Evolutionary conservation across 495 filamentous ascomycete species (phyloP), one percentile per base, ranked within the genome.

Genomic region (Aspergillus ostianus): DNA sequence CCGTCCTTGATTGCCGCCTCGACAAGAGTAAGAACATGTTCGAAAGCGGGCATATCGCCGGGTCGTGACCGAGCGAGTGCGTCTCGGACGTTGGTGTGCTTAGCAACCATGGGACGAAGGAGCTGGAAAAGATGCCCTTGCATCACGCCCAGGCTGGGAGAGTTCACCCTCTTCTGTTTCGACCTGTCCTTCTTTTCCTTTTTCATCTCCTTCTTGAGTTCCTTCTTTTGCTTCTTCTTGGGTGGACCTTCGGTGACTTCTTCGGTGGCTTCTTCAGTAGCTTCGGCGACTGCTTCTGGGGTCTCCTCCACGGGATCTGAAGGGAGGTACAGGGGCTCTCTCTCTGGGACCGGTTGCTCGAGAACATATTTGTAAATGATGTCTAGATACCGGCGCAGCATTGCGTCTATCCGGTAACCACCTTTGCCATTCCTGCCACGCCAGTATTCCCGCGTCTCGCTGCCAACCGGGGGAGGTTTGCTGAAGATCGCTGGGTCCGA

Each of bases 71-170:
- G 77, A 5, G 90, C 93, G 6, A 99, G 83, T 2, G 86, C 81
- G 70, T 96, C 88, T 5, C 95, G 85, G 48, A 99, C 85, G 64
- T 92, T 80, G 27, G 87, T 89, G 69, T 97, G 89, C 36, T 74
- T 80, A 0, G 85, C 74, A 45, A 98, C 84, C 51, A 98, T 84
- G 3, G 92, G 82, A 5, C 93, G 85, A 9, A 97, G 85, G 23
- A 99, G 81, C 68, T 96, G 89, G 79, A 99, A 99, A 41, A 97
- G 82, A 73, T 99, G 94, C 4, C 89, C 83, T 69, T 97, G 93
- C 79, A 99, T 89, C 30, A 85, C 85, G n/a, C 83, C 77, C 23
- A 95, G 77, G 65, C 91, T 97, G 7, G 92, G 85, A 27, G 87
- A 87, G 15, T 74, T 74, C 26, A 69, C 58, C 52, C 73, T 75